phyloP scores from a whole-genome alignment of 768 basidiomycete species.

The Mycena olivaceomarginata region DNA sequence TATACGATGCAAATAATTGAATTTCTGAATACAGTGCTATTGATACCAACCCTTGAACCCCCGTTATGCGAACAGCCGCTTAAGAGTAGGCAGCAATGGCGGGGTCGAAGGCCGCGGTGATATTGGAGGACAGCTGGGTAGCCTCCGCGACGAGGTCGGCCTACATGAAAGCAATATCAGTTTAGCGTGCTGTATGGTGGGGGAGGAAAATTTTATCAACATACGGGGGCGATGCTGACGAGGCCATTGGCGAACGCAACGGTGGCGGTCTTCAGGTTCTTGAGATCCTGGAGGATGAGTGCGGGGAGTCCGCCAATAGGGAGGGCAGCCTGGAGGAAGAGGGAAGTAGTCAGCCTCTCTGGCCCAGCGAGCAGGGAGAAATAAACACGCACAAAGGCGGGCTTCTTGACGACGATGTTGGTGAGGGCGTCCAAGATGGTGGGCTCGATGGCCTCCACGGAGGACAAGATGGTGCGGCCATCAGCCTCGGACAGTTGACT shows the following conservation, averaged over 20 bases:
- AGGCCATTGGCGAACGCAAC: constrained; percentile 46
- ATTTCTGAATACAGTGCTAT: constrained; percentile 11
- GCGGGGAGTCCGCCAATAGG: constrained; percentile 48
- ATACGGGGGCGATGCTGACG: constrained; percentile 24
- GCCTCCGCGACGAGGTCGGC: constrained; percentile 38
- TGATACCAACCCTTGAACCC: neutral
- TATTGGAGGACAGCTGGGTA: constrained; percentile 18
- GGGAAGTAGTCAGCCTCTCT: neutral
- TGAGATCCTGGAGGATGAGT: constrained; percentile 52
- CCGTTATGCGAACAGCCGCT: neutral
- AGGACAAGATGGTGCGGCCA: constrained; percentile 42
- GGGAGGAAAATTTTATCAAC: neutral
- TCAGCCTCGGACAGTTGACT: constrained; percentile 46
- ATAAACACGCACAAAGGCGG: constrained; percentile 38
- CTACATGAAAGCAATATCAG: neutral
- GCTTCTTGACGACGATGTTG: constrained; percentile 47
- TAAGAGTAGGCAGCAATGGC: constrained; percentile 41
- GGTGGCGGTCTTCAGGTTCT: constrained; percentile 50
- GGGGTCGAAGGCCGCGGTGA: constrained; percentile 33
- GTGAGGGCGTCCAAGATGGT: constrained; percentile 45
- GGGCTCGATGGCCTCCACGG: constrained; percentile 48
- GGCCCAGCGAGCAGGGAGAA: neutral
- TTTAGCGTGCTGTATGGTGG: too few relatives aligned
- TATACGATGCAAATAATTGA: neutral
- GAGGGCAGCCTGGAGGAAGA: constrained; percentile 32